Evolutionary conservation across 169 alveolate genomes (phyloP).

Genomic region (Plasmodium falciparum): DNA sequence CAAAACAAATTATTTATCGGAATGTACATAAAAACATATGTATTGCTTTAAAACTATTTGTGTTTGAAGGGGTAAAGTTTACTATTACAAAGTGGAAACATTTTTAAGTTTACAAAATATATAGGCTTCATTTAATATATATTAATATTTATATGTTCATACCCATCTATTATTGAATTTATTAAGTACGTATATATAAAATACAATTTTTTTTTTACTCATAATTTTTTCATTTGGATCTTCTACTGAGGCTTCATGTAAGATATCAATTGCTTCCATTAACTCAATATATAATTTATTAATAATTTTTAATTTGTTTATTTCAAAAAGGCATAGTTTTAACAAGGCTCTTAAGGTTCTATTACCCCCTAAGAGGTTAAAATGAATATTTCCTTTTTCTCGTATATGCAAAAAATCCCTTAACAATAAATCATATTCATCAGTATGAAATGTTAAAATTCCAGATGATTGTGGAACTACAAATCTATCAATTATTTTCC

Average conservation of each 20-base stretch:
- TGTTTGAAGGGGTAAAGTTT: no score
- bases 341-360: neutral
- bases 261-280: conserved; percentile 10
- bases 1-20: no score
- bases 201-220: conserved; percentile 15
- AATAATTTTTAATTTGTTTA: conserved; percentile 26
- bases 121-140: no score
- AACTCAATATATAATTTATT: neutral
- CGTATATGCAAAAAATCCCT: neutral
- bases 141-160: no score
- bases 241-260: conserved; percentile 8
- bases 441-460: neutral
- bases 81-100: no score
- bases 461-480: neutral
- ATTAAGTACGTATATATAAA: neutral
- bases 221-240: conserved; percentile 8
- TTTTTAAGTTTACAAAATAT: no score
- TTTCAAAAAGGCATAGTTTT: neutral
- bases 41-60: no score
- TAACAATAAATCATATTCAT: conserved; percentile 8
- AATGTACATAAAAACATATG: no score
- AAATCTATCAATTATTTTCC: neutral
- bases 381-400: conserved; percentile 26
- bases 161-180: conserved; percentile 24
- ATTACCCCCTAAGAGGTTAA: conserved; percentile 20